A percentile compares a stretch with the other conserved stretches of the same genome.
phyloP scores from a whole-genome alignment of 2,329 filamentous ascomycete species.

The Nannizziopsis barbatae region DNA sequence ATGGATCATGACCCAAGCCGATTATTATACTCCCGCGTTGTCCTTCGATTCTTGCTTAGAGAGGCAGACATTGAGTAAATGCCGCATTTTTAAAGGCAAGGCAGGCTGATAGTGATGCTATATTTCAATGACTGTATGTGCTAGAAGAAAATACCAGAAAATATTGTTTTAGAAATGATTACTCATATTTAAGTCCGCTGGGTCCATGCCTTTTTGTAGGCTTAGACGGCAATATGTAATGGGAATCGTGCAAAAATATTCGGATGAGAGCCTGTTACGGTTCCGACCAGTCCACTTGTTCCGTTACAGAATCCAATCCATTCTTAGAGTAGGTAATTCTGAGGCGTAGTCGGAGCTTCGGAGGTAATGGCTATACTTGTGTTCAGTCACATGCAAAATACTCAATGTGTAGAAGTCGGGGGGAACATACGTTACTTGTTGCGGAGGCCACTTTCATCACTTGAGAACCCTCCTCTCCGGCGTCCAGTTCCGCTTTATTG shows the following conservation, averaged over 20 bases:
- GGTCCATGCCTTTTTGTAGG: neutral
- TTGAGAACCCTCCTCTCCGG: slow-evolving; percentile 76
- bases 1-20: too few species aligned
- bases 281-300: slow-evolving; percentile 96
- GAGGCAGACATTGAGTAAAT: too few species aligned
- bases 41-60: too few species aligned
- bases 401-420: neutral
- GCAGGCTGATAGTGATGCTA: too few species aligned
- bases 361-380: slow-evolving; percentile 51
- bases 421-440: slow-evolving; percentile 50
- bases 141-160: too few species aligned
- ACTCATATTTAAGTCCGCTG: slow-evolving; percentile 10
- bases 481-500: slow-evolving; percentile 63
- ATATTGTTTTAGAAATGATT: neutral
- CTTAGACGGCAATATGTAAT: slow-evolving; percentile 9
- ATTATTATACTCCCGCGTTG: too few species aligned
- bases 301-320: slow-evolving; percentile 58
- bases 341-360: slow-evolving; percentile 65
- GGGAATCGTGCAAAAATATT: slow-evolving; percentile 11
- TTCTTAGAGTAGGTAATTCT: slow-evolving; percentile 71
- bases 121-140: too few species aligned
- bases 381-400: slow-evolving; percentile 8
- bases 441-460: slow-evolving; percentile 76
- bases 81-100: too few species aligned
- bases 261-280: slow-evolving; percentile 32